phyloP scores from a whole-genome alignment of 2,329 filamentous ascomycete species.

The Trichoderma hamatum region DNA sequence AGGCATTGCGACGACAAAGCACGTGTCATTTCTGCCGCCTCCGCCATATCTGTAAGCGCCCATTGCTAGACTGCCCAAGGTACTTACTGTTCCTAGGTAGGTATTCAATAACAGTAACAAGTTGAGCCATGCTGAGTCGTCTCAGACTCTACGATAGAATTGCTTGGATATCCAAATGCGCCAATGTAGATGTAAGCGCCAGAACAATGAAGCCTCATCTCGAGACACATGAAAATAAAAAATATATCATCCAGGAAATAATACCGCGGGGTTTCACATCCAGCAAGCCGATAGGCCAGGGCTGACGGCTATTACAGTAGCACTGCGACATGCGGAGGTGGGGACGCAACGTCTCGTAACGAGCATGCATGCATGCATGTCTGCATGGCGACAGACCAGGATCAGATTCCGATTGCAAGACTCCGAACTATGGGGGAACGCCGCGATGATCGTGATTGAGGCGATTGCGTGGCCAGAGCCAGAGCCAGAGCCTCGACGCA shows the following conservation, averaged over 20 bases:
- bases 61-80: neutral
- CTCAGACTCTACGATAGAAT: neutral
- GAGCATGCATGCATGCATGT: constrained; percentile 18
- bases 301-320: constrained; percentile 4
- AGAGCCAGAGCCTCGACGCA: neutral
- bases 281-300: constrained; percentile 1
- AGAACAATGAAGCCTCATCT: neutral
- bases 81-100: neutral
- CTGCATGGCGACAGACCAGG: constrained; percentile 8
- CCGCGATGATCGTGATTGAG: neutral
- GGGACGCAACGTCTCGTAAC: neutral
- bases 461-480: neutral
- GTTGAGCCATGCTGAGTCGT: neutral
- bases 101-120: neutral
- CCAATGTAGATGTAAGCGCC: neutral
- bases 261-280: constrained; percentile 5
- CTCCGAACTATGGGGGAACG: neutral
- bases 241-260: neutral
- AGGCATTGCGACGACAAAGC: neutral
- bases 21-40: neutral
- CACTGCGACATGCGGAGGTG: constrained; percentile 16
- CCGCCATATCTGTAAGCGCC: neutral
- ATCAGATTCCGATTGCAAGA: neutral
- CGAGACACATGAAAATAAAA: constrained; percentile 4
- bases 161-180: neutral